Base-by-base conservation (phyloP, 805 yeast genomes). In the Groenewaldozyma salmanticensis region DNA sequence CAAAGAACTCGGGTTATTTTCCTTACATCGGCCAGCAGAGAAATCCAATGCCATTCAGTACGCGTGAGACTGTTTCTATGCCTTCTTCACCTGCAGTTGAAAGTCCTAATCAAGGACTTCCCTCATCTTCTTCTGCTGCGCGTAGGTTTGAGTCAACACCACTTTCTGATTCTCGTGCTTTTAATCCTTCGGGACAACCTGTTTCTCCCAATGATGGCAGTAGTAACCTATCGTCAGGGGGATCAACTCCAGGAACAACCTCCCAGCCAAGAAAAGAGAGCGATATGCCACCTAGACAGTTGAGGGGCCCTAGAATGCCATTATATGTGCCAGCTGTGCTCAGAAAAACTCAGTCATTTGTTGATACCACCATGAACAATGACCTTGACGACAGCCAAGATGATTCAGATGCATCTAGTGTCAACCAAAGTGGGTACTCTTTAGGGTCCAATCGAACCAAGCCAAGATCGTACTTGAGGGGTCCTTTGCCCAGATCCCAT, bases 241-340 rank as follows among this genome's bases (percentile, higher is more conserved):
- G 13, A 24, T 24, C 29, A 24, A 24, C 29, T 9, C 13, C 29
- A 24, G 13, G 29, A 24, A 24, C 11, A 24, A 7, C 29, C 7
- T 24, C 29, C 7, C 13, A 9, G 29, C 7, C 13, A 9, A 9
- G 11, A 24, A 24, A 24, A 13, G 13, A 24, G 11, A 9, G 11
- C 11, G 29, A 24, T 18, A 46, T 49, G 17, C 63, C 60, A 9
- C 58, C 80, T 18, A 81, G 78, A 56, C 94, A 86, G 53, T 76
- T 87, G 46, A 76, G 77, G 43, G 81, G 80, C 36, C 88, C 86
- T 48, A 75, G 86, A 58, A 81, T 84, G 53, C 96, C 96, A 6
- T 66, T 88, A 66, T 88, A 86, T 54, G 70, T 82, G 0, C 97
- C 97, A 0, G 96, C 96, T 0, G 97, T 88, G 7, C 66, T 88